Evolutionary conservation across 2,329 filamentous ascomycete species (phyloP), one percentile per base, ranked within the genome.

Genomic region (Colletotrichum melonis): DNA sequence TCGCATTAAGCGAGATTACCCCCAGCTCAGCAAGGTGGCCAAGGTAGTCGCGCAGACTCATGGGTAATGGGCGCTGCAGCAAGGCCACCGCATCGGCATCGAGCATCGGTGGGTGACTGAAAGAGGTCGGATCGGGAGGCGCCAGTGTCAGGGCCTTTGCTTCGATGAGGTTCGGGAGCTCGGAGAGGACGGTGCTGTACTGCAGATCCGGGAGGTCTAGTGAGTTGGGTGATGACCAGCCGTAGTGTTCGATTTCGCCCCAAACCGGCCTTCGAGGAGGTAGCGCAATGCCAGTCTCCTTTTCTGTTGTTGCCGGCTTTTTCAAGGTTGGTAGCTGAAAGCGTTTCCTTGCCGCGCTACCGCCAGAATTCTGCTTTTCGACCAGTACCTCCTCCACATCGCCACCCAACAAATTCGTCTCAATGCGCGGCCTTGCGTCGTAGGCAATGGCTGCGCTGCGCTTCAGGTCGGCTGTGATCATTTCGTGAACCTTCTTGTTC

Each of bases 131-230:
- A 75, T 84, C 86, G 0, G 87, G 85, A 35, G 92, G 94, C 0
- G 93, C 94, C 49, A 98, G 88, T 0, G 94, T 95, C n/a, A 98
- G 91, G 1, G 95, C 96, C 81, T 96, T 96, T 11, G 94, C 96
- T 84, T 98, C 96, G 75, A 98, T 94, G 32, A 98, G 88, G 79
- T 97, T 93, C 1, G 95, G 94, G 28, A 99, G 87, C 82, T 98
- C 96, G 49, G 89, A 88, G 22, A 98, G 87, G 28, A 99, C 94
- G 2, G 91, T 91, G 77, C 88, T 89, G 82, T 97, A 98, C 76
- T 97, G 92, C n/a, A 98, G 84, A 78, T 94, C 91, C 5, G 94
- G 92, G 22, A 97, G 84, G 79, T 97, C 93, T 9, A 89, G 85
- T 1, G 91, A 93, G 35, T 90, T 89, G 6, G 96, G 96, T 2